Base-by-base conservation (phyloP, 1,284 basidiomycete species). In the Trichosporon sp. region DNA sequence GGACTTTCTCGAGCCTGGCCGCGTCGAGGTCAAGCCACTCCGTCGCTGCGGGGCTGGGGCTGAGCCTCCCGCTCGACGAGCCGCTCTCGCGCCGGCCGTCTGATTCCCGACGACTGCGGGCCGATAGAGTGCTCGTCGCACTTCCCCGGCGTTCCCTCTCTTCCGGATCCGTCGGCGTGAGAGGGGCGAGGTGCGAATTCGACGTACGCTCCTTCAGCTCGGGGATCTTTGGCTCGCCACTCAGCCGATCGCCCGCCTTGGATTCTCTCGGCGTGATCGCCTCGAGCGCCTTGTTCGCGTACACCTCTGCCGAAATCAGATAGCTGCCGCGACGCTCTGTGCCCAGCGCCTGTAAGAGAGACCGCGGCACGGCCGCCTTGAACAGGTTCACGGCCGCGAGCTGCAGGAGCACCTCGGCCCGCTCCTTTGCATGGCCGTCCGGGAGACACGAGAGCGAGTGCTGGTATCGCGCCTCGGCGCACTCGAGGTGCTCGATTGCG, bases 301-400 rank as follows among this genome's bases (percentile, higher is more conserved):
- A 63, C 59, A 63, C 59, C 59, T 63, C 59, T 2, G 59, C 59
- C 14, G 59, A 11, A 16, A 63, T 63, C 14, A 63, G 59, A 16
- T 63, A 63, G 59, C 59, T 63, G 4, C 59, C 59, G 5, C 59
- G 12, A 32, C 59, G 59, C 32, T 63, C 59, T 3, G 32, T 35
- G 32, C 59, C 59, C 12, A 63, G 59, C 32, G 59, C 59, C 31
- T 63, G 59, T 1, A 63, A 32, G 4, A 63, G 59, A 2, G 31
- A 10, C 5, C 59, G 31, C 16, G 59, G 59, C 16, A 63, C 59
- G 14, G 31, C 59, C 14, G 59, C 59, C 14, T 35, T 32, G 59
- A 63, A 63, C 32, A 63, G 59, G 59, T 63, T n/a, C 32, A 63
- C 59, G 14, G 59, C 59, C 16, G 59, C 31, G 16, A 63, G 59